These are phyloP conservation scores for Amaranthus palmeri DNA, from an alignment of 148 eudicot species.

Conservation along the genomic window DNA sequence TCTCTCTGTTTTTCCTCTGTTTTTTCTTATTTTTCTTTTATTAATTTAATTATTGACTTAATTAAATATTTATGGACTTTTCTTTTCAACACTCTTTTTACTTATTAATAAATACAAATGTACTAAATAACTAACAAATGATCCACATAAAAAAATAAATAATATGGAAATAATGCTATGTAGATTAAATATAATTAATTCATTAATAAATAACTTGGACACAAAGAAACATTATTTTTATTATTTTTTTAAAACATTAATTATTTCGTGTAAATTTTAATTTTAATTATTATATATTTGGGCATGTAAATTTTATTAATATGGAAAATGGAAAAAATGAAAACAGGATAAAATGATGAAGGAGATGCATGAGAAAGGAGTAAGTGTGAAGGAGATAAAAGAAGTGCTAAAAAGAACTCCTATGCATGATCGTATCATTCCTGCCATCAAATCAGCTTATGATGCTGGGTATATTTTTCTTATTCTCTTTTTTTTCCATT, in stretches of 20 bases:
- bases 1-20: slow-evolving; percentile 1
- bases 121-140: not conserved
- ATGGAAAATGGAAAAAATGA: not conserved
- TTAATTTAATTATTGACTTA: not conserved
- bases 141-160: not conserved
- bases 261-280: not conserved
- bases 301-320: not conserved
- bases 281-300: not conserved
- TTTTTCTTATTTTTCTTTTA: not conserved
- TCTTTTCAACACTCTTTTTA: not conserved
- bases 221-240: not conserved
- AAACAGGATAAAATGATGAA: slow-evolving; percentile 73
- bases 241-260: not conserved
- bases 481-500: not conserved
- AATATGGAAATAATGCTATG: not conserved
- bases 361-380: slow-evolving; percentile 70
- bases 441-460: slow-evolving; percentile 67
- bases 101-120: not conserved
- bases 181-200: not conserved
- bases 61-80: not conserved
- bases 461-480: slow-evolving; percentile 59
- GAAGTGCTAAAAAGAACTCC: slow-evolving; percentile 57
- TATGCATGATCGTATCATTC: slow-evolving; percentile 55
- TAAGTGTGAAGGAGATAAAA: slow-evolving; percentile 50
- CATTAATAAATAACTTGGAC: too few species aligned